A percentile compares a stretch with the other conserved stretches of the same genome.
phyloP scores from a whole-genome alignment of 78 protist species.

The Protostelium mycophagum region DNA sequence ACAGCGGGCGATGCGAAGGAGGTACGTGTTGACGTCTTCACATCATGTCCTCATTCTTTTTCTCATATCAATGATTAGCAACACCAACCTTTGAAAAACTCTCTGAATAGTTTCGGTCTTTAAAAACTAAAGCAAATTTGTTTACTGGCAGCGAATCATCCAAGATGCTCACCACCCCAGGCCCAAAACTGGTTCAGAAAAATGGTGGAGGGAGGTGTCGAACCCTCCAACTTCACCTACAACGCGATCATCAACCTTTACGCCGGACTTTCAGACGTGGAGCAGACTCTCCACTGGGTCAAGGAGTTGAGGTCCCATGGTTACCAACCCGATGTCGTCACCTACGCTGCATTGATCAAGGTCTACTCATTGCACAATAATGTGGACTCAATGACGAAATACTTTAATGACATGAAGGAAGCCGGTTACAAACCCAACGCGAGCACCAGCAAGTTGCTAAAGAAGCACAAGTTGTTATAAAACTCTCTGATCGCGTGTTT shows the following conservation, averaged over 20 bases:
- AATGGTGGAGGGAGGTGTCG: not conserved
- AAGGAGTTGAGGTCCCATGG: not conserved
- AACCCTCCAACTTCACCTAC: not conserved
- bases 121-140: too few relatives aligned
- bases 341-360: not conserved
- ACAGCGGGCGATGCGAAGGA: not conserved
- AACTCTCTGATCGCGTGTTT: too few relatives aligned
- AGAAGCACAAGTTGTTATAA: conserved; percentile 1
- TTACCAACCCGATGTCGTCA: not conserved
- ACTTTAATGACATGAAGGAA: not conserved
- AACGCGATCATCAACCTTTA: not conserved
- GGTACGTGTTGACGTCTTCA: too few relatives aligned
- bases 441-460: not conserved
- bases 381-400: not conserved
- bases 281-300: not conserved
- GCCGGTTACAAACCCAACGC: not conserved
- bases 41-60: too few relatives aligned
- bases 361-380: not conserved
- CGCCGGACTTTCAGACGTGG: not conserved
- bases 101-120: too few relatives aligned
- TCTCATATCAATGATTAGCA: too few relatives aligned
- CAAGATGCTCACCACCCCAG: too few relatives aligned
- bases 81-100: too few relatives aligned
- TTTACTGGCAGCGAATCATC: too few relatives aligned
- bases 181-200: not conserved